Conservation (phyloP, 345 rosid species). For the Aethionema arabicum region DNA sequence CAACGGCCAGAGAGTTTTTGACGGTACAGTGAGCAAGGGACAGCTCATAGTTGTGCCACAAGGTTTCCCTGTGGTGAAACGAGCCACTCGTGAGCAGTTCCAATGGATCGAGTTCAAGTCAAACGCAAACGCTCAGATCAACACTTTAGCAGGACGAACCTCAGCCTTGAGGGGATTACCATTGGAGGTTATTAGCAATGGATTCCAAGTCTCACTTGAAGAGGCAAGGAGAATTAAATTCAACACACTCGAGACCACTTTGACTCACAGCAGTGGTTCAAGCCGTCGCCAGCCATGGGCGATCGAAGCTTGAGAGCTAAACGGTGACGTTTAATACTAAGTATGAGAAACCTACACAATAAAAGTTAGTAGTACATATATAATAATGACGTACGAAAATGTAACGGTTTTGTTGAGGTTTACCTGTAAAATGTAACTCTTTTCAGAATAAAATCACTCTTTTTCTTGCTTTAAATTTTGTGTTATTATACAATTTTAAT, state of each 20-base stretch:
- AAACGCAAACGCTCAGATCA: conserved; percentile 38
- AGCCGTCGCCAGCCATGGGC: conserved; percentile 24
- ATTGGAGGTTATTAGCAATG: conserved; percentile 26
- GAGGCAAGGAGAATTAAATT: conserved; percentile 37
- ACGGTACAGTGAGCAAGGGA: conserved; percentile 51
- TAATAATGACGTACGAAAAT: conserved; percentile 18
- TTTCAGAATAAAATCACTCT: conserved; percentile 21
- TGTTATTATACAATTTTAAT: too few relatives aligned
- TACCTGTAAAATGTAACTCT: conserved; percentile 21
- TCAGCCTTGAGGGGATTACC: conserved; percentile 37
- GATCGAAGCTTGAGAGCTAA: conserved; percentile 21
- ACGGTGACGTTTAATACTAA: background rate
- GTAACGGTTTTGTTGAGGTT: conserved; percentile 36
- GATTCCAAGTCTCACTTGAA: conserved; percentile 29
- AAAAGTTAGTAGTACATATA: conserved; percentile 15
- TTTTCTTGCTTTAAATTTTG: too few relatives aligned
- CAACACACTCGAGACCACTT: conserved; percentile 36
- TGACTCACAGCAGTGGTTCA: conserved; percentile 34
- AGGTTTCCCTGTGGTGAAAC: conserved; percentile 54
- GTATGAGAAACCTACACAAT: background rate
- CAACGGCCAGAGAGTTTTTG: conserved; percentile 59
- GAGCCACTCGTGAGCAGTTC: conserved; percentile 48
- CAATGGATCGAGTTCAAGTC: conserved; percentile 74
- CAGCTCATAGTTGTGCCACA: conserved; percentile 63
- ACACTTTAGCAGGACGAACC: conserved; percentile 38